phyloP scores from a whole-genome alignment of 257 asterid species.

The Solanum pennellii region DNA sequence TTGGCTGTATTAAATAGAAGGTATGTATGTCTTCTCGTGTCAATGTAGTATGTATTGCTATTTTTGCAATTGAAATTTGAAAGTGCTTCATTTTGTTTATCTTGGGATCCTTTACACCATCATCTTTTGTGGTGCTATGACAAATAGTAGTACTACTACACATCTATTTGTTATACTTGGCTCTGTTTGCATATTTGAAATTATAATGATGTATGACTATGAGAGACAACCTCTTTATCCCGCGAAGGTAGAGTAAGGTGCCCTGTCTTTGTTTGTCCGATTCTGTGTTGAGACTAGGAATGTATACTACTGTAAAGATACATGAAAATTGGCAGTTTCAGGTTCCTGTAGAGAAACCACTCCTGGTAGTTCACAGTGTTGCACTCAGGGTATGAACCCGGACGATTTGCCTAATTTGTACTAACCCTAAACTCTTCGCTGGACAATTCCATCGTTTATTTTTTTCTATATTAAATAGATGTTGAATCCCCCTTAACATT shows the following conservation, averaged over 20 bases:
- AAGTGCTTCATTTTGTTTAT: not conserved
- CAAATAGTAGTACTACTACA: not conserved
- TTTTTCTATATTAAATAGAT: not conserved
- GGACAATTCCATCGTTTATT: not conserved
- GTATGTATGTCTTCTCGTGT: not conserved
- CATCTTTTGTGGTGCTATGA: not conserved
- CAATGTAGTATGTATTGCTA: not conserved
- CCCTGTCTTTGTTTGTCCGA: not conserved
- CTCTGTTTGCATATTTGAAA: not conserved
- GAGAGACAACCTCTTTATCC: not conserved
- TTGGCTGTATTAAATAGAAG: not conserved
- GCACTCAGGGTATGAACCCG: not conserved
- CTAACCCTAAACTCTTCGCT: not conserved
- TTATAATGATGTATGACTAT: not conserved
- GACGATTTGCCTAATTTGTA: not conserved
- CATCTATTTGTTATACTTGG: not conserved
- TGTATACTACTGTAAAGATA: not conserved
- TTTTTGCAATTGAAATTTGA: not conserved
- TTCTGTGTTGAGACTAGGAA: not conserved
- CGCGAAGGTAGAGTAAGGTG: not conserved
- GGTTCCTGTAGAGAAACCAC: not conserved
- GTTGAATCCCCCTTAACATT: not conserved
- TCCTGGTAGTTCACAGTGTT: not conserved
- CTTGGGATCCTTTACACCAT: not conserved
- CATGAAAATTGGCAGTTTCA: not conserved